These are phyloP conservation scores for Xanthoceras sorbifolium DNA, from an alignment of 345 rosid species.

Conservation along the genomic window DNA sequence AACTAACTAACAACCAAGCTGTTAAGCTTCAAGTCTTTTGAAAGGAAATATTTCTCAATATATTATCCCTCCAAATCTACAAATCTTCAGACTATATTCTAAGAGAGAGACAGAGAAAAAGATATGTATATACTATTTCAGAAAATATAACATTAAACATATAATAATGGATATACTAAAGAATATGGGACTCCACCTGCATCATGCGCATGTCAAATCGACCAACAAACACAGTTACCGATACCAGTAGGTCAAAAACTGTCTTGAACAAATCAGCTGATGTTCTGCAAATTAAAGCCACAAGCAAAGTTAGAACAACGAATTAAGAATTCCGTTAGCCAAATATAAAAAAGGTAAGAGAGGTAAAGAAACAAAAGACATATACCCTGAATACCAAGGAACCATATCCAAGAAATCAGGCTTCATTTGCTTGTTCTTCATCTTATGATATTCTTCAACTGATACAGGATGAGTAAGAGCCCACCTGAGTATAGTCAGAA, in stretches of 20 bases:
- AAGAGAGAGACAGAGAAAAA: neutral
- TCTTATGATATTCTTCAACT: slow-evolving; percentile 73
- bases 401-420: slow-evolving; percentile 99
- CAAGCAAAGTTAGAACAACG: slow-evolving; percentile 25
- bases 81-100: neutral
- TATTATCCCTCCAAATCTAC: neutral
- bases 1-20: neutral
- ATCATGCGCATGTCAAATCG: slow-evolving; percentile 99
- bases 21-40: neutral
- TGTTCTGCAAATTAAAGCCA: slow-evolving; percentile 66
- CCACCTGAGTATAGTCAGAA: slow-evolving; percentile 65
- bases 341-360: neutral
- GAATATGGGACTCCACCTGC: slow-evolving; percentile 59
- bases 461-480: slow-evolving; percentile 91
- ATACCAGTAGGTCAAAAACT: slow-evolving; percentile 93
- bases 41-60: neutral
- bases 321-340: slow-evolving; percentile 1
- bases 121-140: neutral
- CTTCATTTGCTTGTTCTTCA: slow-evolving; percentile 83
- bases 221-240: slow-evolving; percentile 97
- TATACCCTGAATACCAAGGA: slow-evolving; percentile 99
- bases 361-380: slow-evolving; percentile 18
- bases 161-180: slow-evolving; percentile 4
- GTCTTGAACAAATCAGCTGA: slow-evolving; percentile 99
- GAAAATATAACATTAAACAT: slow-evolving; percentile 3